These are phyloP conservation scores for Zarea fungicola DNA, from an alignment of 2,329 filamentous ascomycete species.

Conservation along the genomic window DNA sequence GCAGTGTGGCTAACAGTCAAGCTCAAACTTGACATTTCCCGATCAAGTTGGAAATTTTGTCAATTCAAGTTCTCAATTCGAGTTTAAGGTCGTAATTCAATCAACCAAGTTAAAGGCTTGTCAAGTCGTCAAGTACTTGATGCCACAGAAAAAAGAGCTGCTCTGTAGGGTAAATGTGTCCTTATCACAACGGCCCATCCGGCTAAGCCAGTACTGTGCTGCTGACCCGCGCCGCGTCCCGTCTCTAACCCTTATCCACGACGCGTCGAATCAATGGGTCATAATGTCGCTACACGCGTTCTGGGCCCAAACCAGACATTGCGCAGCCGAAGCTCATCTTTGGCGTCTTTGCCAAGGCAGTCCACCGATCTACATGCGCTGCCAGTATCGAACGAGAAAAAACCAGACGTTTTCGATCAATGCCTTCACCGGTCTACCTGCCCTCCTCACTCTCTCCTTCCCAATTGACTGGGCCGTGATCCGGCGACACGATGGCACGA, in stretches of 20 bases:
- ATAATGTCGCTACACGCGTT: no score
- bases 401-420: not conserved
- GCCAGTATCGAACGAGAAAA: not conserved
- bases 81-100: not conserved
- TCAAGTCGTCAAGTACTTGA: not conserved
- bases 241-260: no score
- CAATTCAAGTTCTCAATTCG: not conserved
- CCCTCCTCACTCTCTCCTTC: not conserved
- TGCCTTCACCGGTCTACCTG: not conserved
- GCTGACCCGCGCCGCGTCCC: no score
- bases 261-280: no score
- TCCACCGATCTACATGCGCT: no score
- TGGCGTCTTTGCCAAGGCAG: no score
- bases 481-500: not conserved
- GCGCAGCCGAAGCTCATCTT: no score
- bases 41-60: not conserved
- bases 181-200: no score
- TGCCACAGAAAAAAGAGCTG: not conserved
- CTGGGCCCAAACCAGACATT: no score
- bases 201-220: no score
- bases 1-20: not conserved
- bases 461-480: not conserved
- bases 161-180: not conserved
- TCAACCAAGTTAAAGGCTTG: not conserved
- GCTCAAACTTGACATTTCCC: not conserved